A percentile compares a stretch with the other conserved stretches of the same genome.
Evolutionary conservation across 768 basidiomycete species (phyloP).

Genomic region (Artomyces pyxidatus): DNA sequence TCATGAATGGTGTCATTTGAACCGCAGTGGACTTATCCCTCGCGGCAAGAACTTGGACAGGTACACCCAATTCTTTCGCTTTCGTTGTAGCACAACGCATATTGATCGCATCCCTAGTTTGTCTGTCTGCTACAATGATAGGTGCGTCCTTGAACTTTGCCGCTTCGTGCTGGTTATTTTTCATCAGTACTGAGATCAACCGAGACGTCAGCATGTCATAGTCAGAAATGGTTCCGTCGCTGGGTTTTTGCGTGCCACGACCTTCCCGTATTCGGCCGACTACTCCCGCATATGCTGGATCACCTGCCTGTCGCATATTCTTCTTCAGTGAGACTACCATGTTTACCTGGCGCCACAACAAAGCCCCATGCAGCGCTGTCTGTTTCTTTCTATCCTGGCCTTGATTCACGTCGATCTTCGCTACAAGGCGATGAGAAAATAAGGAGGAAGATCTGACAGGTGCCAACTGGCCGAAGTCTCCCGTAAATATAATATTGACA

Average conservation of each 20-base stretch:
- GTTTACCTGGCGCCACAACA: background rate
- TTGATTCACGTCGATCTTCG: background rate
- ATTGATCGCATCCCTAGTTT: background rate
- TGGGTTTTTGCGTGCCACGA: background rate
- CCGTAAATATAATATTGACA: slow-evolving; percentile 25
- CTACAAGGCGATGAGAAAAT: slow-evolving; percentile 11
- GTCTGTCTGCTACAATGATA: background rate
- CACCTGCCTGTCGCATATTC: background rate
- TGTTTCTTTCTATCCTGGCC: background rate
- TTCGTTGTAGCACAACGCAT: background rate
- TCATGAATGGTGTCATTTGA: background rate
- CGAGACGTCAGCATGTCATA: background rate
- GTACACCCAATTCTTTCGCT: background rate
- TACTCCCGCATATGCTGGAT: background rate
- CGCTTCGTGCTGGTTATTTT: background rate
- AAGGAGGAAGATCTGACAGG: slow-evolving; percentile 18
- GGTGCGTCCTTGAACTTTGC: background rate
- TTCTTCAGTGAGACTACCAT: background rate
- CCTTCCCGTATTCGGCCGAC: background rate
- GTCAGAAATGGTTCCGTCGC: background rate
- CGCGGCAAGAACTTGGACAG: background rate
- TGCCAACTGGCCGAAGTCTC: slow-evolving; percentile 23
- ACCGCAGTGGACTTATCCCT: background rate
- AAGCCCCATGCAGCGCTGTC: background rate
- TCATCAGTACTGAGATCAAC: background rate